Evolutionary conservation across 78 protist genomes (phyloP), one percentile per base, ranked within the genome.

Genomic region (Isochrysis galbana): DNA sequence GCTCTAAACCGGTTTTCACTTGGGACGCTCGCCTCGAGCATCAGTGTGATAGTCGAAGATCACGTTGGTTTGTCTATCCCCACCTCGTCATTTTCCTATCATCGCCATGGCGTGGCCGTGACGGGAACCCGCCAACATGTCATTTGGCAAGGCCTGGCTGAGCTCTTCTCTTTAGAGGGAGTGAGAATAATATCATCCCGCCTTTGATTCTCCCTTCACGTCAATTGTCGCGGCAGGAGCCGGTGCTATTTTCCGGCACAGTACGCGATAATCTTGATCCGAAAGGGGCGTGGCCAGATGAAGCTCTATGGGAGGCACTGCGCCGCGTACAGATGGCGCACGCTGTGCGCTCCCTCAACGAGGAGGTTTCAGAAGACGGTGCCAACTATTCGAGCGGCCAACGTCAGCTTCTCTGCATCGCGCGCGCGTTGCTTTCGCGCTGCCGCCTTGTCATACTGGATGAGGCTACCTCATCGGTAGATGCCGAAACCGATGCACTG

Each of bases 351-450:
- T n/a, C 80, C 45, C 80, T 91, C 51, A 23, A 5, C 45, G 46
- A 4, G 77, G 36, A 46, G 32, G 70, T 91, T 10, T 10, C 42
- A 34, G 93, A 92, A 44, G 93, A 42, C 42, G 93, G 93, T 32
- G 23, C 47, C 11, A 86, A 87, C 42, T 70, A 42, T 3, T 90
- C 92, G 22, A 92, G 93, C 29, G 99, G 99, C 10, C 96, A 97
- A 93, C 93, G 96, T 67, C 99, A 98, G 95, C 93, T 97, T 42
- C 36, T 98, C 34, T 96, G 98, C 91, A 70, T 98, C 54, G 97
- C 98, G 34, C 95, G 98, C 39, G 99, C 98, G 77, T 55, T 97
- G 14, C 45, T 96, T 10, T 23, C 42, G 55, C 14, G 48, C 23
- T 34, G 87, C 22, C 55, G 92, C 90, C 34, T 97, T 4, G 34